phyloP scores from a whole-genome alignment of 2,329 filamentous ascomycete species.

The Pyricularia sp. region DNA sequence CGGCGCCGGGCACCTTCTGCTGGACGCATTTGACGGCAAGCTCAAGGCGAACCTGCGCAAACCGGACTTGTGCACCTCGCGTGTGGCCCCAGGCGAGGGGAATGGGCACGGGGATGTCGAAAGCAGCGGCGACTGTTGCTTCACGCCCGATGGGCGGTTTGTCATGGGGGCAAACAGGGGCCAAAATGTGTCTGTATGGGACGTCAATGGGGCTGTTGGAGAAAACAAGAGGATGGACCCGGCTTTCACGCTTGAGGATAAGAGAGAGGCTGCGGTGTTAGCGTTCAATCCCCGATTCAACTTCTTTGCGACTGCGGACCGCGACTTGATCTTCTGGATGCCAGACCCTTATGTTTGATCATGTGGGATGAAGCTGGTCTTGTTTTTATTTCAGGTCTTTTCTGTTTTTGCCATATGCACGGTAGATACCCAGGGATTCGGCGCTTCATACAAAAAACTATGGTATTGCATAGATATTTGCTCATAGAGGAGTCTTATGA shows the following conservation, averaged over 20 bases:
- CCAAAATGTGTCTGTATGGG: slow-evolving; percentile 77
- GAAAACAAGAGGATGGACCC: slow-evolving; percentile 54
- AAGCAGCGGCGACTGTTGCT: slow-evolving; percentile 72
- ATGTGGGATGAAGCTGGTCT: not conserved
- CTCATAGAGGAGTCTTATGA: not conserved
- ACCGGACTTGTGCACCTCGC: slow-evolving; percentile 42
- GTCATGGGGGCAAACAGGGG: slow-evolving; percentile 68
- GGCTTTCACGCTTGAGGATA: slow-evolving; percentile 53
- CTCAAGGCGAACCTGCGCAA: slow-evolving; percentile 65
- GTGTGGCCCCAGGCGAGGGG: slow-evolving; percentile 44
- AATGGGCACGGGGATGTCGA: slow-evolving; percentile 30
- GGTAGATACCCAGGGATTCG: not conserved
- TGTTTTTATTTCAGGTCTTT: not conserved
- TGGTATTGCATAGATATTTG: not conserved
- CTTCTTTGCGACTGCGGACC: slow-evolving; percentile 82
- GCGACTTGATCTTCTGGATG: slow-evolving; percentile 71
- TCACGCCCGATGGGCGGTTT: slow-evolving; percentile 82
- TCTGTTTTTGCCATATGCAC: not conserved
- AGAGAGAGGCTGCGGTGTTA: slow-evolving; percentile 62
- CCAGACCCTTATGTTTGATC: slow-evolving; percentile 51
- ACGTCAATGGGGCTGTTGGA: slow-evolving; percentile 51
- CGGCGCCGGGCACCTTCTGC: slow-evolving; percentile 74
- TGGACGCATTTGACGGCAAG: slow-evolving; percentile 85
- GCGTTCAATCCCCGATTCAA: slow-evolving; percentile 90
- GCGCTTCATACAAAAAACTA: not conserved